phyloP scores from a whole-genome alignment of 2,329 filamentous ascomycete genomes.

The Dryadomyces quercivorus region DNA sequence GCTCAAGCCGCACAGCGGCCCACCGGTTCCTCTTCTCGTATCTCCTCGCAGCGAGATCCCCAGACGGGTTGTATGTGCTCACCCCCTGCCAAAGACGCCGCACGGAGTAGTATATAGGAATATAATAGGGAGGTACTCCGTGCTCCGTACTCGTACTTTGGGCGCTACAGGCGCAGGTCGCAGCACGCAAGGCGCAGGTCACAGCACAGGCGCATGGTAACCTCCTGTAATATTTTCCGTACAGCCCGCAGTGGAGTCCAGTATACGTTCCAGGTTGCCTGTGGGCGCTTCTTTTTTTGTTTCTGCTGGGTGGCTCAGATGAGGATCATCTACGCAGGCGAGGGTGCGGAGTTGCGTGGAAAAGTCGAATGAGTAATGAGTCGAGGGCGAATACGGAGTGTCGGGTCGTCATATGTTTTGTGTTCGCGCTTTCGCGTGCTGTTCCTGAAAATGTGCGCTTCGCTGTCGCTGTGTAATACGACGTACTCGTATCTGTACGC shows the following conservation, averaged over 20 bases:
- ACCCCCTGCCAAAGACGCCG: neutral
- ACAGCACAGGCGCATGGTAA: neutral
- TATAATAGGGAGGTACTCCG: neutral
- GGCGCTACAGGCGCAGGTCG: neutral
- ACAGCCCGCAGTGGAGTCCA: neutral
- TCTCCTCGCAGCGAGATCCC: neutral
- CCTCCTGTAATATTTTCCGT: neutral
- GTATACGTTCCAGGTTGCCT: neutral
- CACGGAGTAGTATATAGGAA: neutral
- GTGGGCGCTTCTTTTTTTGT: neutral
- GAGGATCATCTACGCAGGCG: neutral
- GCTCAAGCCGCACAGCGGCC: neutral
- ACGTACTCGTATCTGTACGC: too few species aligned
- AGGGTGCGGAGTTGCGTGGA: too few species aligned
- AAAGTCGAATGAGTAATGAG: too few species aligned
- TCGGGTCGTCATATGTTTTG: too few species aligned
- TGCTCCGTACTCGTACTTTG: neutral
- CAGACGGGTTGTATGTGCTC: neutral
- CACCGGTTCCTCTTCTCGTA: neutral
- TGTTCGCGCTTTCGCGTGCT: too few species aligned
- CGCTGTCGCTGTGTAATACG: too few species aligned
- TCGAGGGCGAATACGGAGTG: too few species aligned
- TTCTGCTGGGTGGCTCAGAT: neutral
- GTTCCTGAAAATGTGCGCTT: too few species aligned
- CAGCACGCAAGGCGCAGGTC: constrained; percentile 1